Conservation (phyloP, 257 asterid genomes). For the Solanum sitiens region DNA sequence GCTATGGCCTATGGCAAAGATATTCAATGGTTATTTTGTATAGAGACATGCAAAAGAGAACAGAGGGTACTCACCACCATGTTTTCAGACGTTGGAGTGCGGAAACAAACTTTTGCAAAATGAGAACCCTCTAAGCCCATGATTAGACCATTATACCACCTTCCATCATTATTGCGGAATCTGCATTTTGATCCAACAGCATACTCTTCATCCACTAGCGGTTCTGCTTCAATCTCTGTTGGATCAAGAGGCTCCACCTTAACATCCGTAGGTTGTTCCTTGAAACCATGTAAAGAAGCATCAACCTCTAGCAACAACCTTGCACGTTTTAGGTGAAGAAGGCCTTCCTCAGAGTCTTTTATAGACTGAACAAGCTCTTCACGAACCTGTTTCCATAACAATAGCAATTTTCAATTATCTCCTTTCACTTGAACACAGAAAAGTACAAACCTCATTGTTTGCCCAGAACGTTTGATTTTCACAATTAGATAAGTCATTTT, state of each 20-base stretch:
- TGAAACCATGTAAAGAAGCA: conserved; percentile 28
- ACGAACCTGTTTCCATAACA: conserved; percentile 32
- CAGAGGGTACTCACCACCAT: conserved; percentile 62
- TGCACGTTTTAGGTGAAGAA: conserved; percentile 68
- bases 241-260: conserved; percentile 42
- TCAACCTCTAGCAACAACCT: conserved; percentile 74
- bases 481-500: not conserved
- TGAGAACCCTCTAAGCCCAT: conserved; percentile 55
- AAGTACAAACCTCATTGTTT: not conserved
- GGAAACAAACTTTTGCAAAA: conserved; percentile 64
- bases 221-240: conserved; percentile 35
- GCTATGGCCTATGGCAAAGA: not conserved
- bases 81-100: conserved; percentile 76
- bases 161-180: conserved; percentile 77
- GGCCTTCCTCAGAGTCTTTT: conserved; percentile 82
- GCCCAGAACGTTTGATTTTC: not conserved
- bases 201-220: conserved; percentile 40
- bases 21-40: not conserved
- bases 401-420: not conserved
- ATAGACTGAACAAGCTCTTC: conserved; percentile 70
- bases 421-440: not conserved
- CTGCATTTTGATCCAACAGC: conserved; percentile 84
- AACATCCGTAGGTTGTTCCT: conserved; percentile 18
- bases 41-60: conserved; percentile 1
- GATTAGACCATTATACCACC: conserved; percentile 81